Base-by-base conservation (phyloP, 1,284 basidiomycete species). In the Phylloboletellus chloephorus region DNA sequence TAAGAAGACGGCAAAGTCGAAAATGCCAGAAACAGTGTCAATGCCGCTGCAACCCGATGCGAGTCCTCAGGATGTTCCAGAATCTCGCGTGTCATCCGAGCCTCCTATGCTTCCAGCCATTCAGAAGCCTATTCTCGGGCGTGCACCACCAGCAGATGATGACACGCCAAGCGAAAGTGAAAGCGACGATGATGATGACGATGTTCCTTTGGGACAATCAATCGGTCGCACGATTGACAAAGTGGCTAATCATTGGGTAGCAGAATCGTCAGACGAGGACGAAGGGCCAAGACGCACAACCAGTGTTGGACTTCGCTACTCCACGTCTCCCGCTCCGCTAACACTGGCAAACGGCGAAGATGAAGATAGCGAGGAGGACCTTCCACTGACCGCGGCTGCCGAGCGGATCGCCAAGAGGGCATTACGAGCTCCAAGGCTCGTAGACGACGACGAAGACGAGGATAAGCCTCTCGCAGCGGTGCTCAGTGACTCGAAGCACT, bases 401-500 rank as follows among this genome's bases (percentile, higher is more conserved):
- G 32, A 55, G 22, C 53, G 59, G 24, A 49, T 64, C 39, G 57
- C 25, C 23, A 61, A 48, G 22, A 59, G 58, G 24, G 41, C 48
- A 6, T 37, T 62, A 12, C 41, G 46, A 29, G 46, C 35, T 22
- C 29, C 42, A 13, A 48, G 34, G 22, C 15, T 49, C 12, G 4
- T 36, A 13, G 49, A 49, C 13, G 63, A 60, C 11, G 61, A 60
- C 47, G 65, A 67, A 20, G 76, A 78, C 50, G 87, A 89, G 52
- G 87, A 88, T 50, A 72, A 73, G 51, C 86, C 86, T 6, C 63
- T 89, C 23, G 76, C 80, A 6, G 67, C 66, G 34, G 60, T 88
- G 8, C 57, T 85, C 30, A 67, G 68, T 49, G 77, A 80, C 59
- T 63, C 72, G 13, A 73, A 69, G 54, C 51, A 67, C 29, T 66